A percentile compares a stretch with the other conserved stretches of the same genome.
These are phyloP conservation scores for Citrullus mucosospermus DNA, from an alignment of 306 rosid genomes.

Conservation along the genomic window DNA sequence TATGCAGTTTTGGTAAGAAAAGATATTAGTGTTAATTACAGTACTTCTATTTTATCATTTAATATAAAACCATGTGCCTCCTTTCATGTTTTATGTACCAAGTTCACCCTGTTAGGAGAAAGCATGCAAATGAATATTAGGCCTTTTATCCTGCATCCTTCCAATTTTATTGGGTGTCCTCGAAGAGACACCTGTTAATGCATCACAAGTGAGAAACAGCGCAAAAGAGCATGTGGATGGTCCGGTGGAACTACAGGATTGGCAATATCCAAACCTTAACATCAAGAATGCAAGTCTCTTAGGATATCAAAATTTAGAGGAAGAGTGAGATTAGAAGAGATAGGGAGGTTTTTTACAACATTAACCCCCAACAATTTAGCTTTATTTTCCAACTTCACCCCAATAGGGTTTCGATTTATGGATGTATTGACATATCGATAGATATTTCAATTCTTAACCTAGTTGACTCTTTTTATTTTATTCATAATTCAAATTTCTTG, in stretches of 20 bases:
- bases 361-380: too few relatives aligned
- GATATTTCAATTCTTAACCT: not conserved
- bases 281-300: not conserved
- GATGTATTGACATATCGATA: too few relatives aligned
- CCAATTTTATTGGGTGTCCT: too few relatives aligned
- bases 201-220: not conserved
- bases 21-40: not conserved
- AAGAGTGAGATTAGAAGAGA: not conserved
- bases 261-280: not conserved
- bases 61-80: not conserved
- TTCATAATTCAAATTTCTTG: not conserved
- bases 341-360: not conserved
- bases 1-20: conserved; percentile 68
- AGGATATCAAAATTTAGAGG: not conserved
- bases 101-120: not conserved
- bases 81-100: conserved; percentile 1
- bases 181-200: not conserved
- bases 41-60: not conserved
- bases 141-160: not conserved
- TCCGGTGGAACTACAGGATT: not conserved
- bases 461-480: not conserved
- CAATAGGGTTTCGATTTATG: too few relatives aligned
- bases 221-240: not conserved
- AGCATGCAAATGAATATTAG: not conserved
- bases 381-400: too few relatives aligned